Base-by-base conservation (phyloP, 1,284 basidiomycete species). In the Trametes versicolor region DNA sequence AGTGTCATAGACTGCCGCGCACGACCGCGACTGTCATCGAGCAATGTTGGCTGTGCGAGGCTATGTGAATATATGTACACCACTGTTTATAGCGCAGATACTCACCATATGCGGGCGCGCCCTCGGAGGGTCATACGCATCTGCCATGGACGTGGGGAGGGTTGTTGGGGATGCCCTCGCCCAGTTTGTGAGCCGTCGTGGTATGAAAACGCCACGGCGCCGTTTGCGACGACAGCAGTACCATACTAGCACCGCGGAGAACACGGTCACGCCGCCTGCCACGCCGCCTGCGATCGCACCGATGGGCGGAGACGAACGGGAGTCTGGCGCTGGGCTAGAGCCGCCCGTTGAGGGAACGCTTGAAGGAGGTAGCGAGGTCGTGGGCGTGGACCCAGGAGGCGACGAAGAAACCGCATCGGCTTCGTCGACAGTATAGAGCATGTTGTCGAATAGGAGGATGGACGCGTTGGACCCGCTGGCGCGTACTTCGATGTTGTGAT, bases 401-500 rank as follows among this genome's bases (percentile, higher is more conserved):
- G 51, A 12, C 10, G 51, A 39, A 7, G 34, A 17, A 23, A 7
- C 19, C 3, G 45, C 13, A 25, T 57, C 55, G 29, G 23, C 25
- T 21, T 50, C 57, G 12, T 50, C 57, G 6, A 32, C 19, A 17
- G 57, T 59, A 25, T 59, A 59, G 3, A 21, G 12, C 39, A 59
- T 50, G 15, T 59, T 41, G 36, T 59, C 57, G 32, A 59, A 59
- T 15, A 59, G 25, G 36, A 59, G 7, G 21, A 50, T 17, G 12
- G 57, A 50, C 0, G 23, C 48, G 23, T n/a, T 50, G 17, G 48
- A 48, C 4, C 57, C 57, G 10, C 13, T 39, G 2, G 49, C 49
- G 12, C 36, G 34, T 2, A 59, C 29, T 6, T 41, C 39, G 21
- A 59, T 37, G 39, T 17, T 59, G 23, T 59, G 57, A 8, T n/a